A percentile compares a stretch with the other conserved stretches of the same genome.
Conservation (phyloP, 2,329 filamentous ascomycete species). For the Paecilomyces variotii region DNA sequence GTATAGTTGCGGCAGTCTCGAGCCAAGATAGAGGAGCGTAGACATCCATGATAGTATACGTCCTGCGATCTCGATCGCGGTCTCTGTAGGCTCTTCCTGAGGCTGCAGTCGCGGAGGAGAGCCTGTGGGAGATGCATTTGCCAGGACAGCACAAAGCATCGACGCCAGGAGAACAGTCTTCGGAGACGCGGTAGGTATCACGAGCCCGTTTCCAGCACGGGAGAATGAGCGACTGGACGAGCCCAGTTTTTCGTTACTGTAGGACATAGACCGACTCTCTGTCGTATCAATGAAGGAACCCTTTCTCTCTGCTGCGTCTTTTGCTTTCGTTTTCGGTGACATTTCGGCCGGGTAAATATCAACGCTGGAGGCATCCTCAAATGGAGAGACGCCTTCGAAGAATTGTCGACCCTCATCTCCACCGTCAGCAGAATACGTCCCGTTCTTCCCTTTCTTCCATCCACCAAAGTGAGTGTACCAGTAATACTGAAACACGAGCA, state of each 20-base stretch:
- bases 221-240: constrained; percentile 20
- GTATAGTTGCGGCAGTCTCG: constrained; percentile 56
- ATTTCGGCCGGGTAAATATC: constrained; percentile 11
- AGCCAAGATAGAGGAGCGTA: constrained; percentile 50
- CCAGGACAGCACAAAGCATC: constrained; percentile 36
- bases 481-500: constrained; percentile 55
- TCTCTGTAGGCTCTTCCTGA: constrained; percentile 15
- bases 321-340: constrained; percentile 18
- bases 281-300: constrained; percentile 12
- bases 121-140: constrained; percentile 32
- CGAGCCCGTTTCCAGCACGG: constrained; percentile 17
- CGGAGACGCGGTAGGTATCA: constrained; percentile 28
- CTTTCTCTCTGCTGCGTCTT: constrained; percentile 19
- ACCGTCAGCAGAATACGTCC: constrained; percentile 18
- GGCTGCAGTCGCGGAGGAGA: constrained; percentile 7
- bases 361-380: constrained; percentile 20
- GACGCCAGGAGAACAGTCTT: constrained; percentile 38
- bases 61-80: constrained; percentile 38
- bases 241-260: constrained; percentile 27
- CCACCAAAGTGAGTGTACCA: constrained; percentile 56
- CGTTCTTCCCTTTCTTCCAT: constrained; percentile 32
- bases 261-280: constrained; percentile 18
- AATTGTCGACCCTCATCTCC: constrained; percentile 19
- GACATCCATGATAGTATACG: constrained; percentile 50
- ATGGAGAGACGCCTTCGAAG: constrained; percentile 30